Percentiles rank a stretch among this genome's conserved stretches.
Conservation (phyloP, 805 yeast genomes). For the Nakazawaea wyomingensis region DNA sequence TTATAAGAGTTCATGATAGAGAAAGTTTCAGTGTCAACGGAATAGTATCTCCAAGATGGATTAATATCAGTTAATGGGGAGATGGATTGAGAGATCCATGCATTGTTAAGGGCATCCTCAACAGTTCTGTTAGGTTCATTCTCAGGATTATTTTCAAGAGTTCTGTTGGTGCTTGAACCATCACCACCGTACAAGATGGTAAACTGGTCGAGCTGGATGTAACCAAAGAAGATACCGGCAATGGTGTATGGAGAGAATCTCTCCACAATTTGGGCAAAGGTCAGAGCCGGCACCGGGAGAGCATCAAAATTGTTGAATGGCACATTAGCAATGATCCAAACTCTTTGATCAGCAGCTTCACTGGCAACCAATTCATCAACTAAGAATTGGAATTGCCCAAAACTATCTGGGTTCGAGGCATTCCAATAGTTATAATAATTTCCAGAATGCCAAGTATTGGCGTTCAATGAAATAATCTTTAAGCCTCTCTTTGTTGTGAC, state of each 20-base stretch:
- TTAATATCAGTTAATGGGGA: constrained; percentile 57
- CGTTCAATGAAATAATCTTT: constrained; percentile 57
- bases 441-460: constrained; percentile 62
- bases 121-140: constrained; percentile 45
- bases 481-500: constrained; percentile 50
- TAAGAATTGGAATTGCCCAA: constrained; percentile 59
- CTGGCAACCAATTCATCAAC: constrained; percentile 56
- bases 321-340: constrained; percentile 68
- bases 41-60: constrained; percentile 72
- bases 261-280: constrained; percentile 52
- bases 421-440: constrained; percentile 53
- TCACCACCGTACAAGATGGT: constrained; percentile 48
- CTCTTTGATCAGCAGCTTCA: constrained; percentile 53
- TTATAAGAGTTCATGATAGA: constrained; percentile 55
- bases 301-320: constrained; percentile 59
- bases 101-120: constrained; percentile 46
- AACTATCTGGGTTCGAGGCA: constrained; percentile 50
- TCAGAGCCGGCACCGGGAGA: constrained; percentile 54
- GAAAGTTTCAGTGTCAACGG: constrained; percentile 57
- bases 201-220: constrained; percentile 67
- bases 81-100: constrained; percentile 63
- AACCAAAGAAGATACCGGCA: constrained; percentile 67
- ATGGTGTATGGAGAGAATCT: constrained; percentile 66
- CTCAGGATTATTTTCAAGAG: constrained; percentile 41
- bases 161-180: constrained; percentile 31